Evolutionary conservation across 148 eudicot genomes (phyloP).

Genomic region (Persicaria tinctoria): DNA sequence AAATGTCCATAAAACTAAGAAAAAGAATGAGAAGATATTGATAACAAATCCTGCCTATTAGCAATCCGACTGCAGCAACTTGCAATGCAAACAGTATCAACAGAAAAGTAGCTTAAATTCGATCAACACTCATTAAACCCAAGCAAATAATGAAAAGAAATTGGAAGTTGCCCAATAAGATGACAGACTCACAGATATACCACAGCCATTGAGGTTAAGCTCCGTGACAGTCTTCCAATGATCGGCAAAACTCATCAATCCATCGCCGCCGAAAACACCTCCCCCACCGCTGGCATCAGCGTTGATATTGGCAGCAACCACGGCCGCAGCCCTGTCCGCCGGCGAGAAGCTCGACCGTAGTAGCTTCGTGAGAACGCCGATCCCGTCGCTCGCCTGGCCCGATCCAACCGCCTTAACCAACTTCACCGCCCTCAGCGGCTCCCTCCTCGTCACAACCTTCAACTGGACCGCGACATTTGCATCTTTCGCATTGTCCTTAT

Average conservation of each 20-base stretch:
- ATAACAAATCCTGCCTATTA: background rate
- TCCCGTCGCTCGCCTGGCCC: slow-evolving; percentile 83
- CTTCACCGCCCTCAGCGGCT: slow-evolving; percentile 53
- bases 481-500: slow-evolving; percentile 16
- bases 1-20: background rate
- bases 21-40: background rate
- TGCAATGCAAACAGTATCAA: background rate
- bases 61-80: background rate
- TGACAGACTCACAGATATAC: slow-evolving; percentile 53
- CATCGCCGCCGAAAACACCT: slow-evolving; percentile 46
- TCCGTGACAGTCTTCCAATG: slow-evolving; percentile 77
- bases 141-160: background rate
- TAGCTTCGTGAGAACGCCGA: slow-evolving; percentile 73
- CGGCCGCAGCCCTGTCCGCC: slow-evolving; percentile 13
- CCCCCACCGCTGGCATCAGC: slow-evolving; percentile 23
- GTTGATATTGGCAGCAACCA: slow-evolving; percentile 10
- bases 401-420: slow-evolving; percentile 59
- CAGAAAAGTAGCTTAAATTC: background rate
- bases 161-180: background rate
- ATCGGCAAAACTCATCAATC: slow-evolving; percentile 37
- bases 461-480: slow-evolving; percentile 43
- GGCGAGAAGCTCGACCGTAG: slow-evolving; percentile 38
- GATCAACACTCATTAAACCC: background rate
- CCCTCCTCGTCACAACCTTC: slow-evolving; percentile 78
- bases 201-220: slow-evolving; percentile 62